Evolutionary conservation across 176 grass and related monocot species (phyloP).

Genomic region (Tillandsia leiboldiana): DNA sequence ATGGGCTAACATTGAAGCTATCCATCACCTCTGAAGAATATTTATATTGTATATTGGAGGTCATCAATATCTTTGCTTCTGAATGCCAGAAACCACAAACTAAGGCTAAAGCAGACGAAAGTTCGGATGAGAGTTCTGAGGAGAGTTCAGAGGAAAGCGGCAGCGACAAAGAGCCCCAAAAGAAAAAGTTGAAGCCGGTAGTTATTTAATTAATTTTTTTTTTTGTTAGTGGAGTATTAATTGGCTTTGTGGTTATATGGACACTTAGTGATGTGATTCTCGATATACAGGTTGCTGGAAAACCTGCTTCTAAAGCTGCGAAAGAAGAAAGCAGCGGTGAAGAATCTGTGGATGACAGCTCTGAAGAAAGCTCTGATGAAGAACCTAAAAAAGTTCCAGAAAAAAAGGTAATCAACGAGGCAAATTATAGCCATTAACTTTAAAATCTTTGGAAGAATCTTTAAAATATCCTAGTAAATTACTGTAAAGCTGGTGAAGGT

Average conservation of each 20-base stretch:
- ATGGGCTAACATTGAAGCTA: too few relatives aligned
- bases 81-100: slow-evolving; percentile 7
- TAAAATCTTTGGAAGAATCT: background rate
- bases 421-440: background rate
- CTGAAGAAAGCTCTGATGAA: slow-evolving; percentile 31
- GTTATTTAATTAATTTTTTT: background rate
- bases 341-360: slow-evolving; percentile 31
- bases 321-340: slow-evolving; percentile 43
- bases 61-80: too few relatives aligned
- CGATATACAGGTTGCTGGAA: slow-evolving; percentile 16
- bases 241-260: background rate
- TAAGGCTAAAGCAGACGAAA: slow-evolving; percentile 10
- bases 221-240: background rate
- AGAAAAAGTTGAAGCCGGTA: slow-evolving; percentile 57
- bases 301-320: slow-evolving; percentile 16
- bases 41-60: too few relatives aligned
- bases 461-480: background rate
- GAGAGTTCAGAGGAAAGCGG: slow-evolving; percentile 25
- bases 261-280: background rate
- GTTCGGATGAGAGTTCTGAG: slow-evolving; percentile 22
- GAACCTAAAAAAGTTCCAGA: slow-evolving; percentile 24
- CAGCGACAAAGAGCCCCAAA: slow-evolving; percentile 45
- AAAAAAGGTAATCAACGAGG: slow-evolving; percentile 18
- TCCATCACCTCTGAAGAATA: too few relatives aligned
- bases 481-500: background rate